Conservation (phyloP, 371 early-diverging fungal genomes). For the Basidiobolus heterosporus region DNA sequence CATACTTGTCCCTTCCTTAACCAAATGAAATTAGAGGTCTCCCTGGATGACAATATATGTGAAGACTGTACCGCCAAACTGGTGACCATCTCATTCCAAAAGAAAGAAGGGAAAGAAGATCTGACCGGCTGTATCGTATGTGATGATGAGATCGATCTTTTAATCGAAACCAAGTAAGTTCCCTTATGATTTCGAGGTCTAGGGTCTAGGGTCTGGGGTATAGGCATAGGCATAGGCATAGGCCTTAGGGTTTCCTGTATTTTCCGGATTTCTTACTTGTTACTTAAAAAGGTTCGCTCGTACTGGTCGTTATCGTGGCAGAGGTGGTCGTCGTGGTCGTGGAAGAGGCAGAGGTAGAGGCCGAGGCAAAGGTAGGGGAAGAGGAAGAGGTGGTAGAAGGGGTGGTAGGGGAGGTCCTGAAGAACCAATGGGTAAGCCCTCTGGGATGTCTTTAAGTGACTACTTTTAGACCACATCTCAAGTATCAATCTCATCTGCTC, state of each 20-base stretch:
- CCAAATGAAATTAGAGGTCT: slow-evolving; percentile 13
- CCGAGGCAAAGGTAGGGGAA: slow-evolving; percentile 9
- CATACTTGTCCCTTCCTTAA: background rate
- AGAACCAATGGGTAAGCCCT: background rate
- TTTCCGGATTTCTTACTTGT: background rate
- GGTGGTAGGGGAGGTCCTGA: background rate
- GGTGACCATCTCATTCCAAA: slow-evolving; percentile 23
- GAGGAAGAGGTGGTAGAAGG: slow-evolving; percentile 7
- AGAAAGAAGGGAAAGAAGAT: slow-evolving; percentile 22
- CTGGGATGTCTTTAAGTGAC: too few species aligned
- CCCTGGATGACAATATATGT: slow-evolving; percentile 16
- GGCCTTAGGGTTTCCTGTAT: too few species aligned
- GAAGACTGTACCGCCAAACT: slow-evolving; percentile 18
- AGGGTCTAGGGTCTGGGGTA: too few species aligned
- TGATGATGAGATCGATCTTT: slow-evolving; percentile 22
- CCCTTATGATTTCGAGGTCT: too few species aligned
- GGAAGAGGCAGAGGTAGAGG: slow-evolving; percentile 8
- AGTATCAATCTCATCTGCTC: too few species aligned
- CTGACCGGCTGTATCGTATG: slow-evolving; percentile 23
- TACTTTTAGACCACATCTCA: too few species aligned
- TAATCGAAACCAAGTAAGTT: slow-evolving; percentile 18
- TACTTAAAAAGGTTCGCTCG: background rate
- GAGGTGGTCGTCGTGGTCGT: slow-evolving; percentile 12
- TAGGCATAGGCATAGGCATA: too few species aligned
- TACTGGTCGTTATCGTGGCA: background rate